Evolutionary conservation across 805 yeast species (phyloP), one percentile per base, ranked within the genome.

Genomic region (Zygosaccharomyces kombuchaensis): DNA sequence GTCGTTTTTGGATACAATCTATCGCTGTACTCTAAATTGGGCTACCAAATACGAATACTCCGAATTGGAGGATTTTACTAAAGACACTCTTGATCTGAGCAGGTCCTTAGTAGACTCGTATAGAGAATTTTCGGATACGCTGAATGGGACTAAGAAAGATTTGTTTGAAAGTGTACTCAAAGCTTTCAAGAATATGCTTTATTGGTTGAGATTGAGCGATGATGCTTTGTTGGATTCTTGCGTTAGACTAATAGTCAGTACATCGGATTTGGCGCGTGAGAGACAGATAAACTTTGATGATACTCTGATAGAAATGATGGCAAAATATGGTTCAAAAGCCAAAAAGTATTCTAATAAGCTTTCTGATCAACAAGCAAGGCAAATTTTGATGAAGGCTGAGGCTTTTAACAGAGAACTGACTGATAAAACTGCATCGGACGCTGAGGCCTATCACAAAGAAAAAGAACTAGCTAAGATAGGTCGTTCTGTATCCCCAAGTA

Each of bases 201-300:
- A 80, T 32, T 86, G 97, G 95, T 71, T 91, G 23, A 74, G 93
- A 48, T 70, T 91, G 38, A 87, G 91, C 48, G 97, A 90, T 63
- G 71, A 77, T 6, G 84, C 88, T 2, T 69, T 91, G 37, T 49
- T 66, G 16, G 70, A 66, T 21, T 76, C 87, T 1, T 87, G 96
- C 70, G 90, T 87, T 5, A 73, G 75, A 19, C 69, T 88, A 38
- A 84, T 86, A 4, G 75, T 81, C 41, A 74, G 76, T 35, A 80
- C 87, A 0, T 71, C 88, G 37, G 85, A 81, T 53, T 63, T 85
- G 36, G 86, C 89, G 0, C 64, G 68, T 25, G 82, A 78, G 34
- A 67, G 81, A 32, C 59, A 74, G 9, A 71, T 83, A 23, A 58
- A 60, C 2, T 71, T 84, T 16, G 82, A 80, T 32, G 73, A 71